Conservation (phyloP, 1,284 basidiomycete species). For the Rugosomyces carneus region DNA sequence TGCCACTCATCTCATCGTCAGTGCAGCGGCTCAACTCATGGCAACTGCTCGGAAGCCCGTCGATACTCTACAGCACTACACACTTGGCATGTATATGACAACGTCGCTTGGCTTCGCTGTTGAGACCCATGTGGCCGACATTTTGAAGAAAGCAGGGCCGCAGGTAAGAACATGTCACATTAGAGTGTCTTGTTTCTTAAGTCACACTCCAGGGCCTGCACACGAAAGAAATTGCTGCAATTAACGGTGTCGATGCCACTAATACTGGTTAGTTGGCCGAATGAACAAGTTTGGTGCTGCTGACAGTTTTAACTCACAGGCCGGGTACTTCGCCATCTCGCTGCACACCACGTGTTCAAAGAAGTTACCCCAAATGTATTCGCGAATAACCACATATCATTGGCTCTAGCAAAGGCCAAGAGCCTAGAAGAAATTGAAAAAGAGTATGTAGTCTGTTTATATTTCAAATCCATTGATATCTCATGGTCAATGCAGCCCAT, state of each 20-base stretch:
- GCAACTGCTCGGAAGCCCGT: constrained; percentile 13
- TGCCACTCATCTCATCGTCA: constrained; percentile 12
- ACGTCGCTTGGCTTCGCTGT: constrained; percentile 14
- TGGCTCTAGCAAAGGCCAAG: constrained; percentile 24
- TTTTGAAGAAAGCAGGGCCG: constrained; percentile 13
- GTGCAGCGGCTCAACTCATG: constrained; percentile 20
- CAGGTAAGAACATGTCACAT: constrained; percentile 7
- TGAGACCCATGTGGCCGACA: constrained; percentile 15
- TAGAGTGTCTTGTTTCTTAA: not conserved
- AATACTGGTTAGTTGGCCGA: constrained; percentile 12
- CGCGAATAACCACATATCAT: constrained; percentile 29
- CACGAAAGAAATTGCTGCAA: constrained; percentile 17
- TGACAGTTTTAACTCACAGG: not conserved
- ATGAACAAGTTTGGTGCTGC: not conserved
- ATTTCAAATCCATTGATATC: no score
- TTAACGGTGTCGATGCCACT: constrained; percentile 16
- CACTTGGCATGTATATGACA: constrained; percentile 11
- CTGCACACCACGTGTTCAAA: constrained; percentile 23
- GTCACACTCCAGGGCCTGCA: constrained; percentile 18
- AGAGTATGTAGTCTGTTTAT: constrained; percentile 12
- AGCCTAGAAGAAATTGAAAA: constrained; percentile 20
- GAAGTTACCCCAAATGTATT: constrained; percentile 30
- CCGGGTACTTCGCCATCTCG: constrained; percentile 11
- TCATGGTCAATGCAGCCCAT: constrained; percentile 9
- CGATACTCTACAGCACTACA: constrained; percentile 10